Percentiles rank a stretch among this genome's conserved stretches.
These are phyloP conservation scores for Neohortaea acidophila DNA, from an alignment of 495 filamentous ascomycete species.

Conservation along the genomic window DNA sequence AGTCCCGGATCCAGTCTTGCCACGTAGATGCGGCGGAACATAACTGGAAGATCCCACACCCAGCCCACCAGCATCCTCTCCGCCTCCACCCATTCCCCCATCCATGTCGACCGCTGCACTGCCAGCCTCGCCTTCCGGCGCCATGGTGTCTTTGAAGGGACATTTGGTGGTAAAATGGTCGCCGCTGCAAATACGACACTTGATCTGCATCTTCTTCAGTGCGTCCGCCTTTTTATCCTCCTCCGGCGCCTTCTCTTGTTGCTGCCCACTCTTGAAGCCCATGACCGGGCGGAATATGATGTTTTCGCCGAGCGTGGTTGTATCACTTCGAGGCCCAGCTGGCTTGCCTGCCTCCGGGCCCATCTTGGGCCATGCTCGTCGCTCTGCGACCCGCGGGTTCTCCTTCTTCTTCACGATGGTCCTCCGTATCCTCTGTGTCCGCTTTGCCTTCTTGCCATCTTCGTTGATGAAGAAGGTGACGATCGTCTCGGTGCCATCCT, in stretches of 20 bases:
- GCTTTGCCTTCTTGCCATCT: conserved; percentile 87
- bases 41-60: too few relatives aligned
- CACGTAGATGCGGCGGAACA: conserved; percentile 72
- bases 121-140: conserved; percentile 48
- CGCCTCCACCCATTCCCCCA: conserved; percentile 37
- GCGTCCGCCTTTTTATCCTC: conserved; percentile 48
- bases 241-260: conserved; percentile 55
- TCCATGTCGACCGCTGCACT: conserved; percentile 38
- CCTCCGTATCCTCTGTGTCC: conserved; percentile 81
- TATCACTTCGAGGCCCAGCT: conserved; percentile 57
- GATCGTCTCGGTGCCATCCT: conserved; percentile 93
- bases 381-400: conserved; percentile 91
- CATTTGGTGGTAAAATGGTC: conserved; percentile 97
- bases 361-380: conserved; percentile 84
- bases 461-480: conserved; percentile 85
- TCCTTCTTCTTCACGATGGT: conserved; percentile 79
- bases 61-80: conserved; percentile 36
- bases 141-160: conserved; percentile 76
- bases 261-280: conserved; percentile 74
- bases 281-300: conserved; percentile 82
- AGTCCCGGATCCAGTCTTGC: too few relatives aligned
- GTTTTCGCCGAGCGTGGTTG: conserved; percentile 89
- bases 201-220: conserved; percentile 98
- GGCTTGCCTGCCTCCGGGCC: conserved; percentile 64
- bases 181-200: conserved; percentile 95